Percentiles rank a stretch among this genome's conserved stretches.
Evolutionary conservation across 2,329 filamentous ascomycete species (phyloP).

Genomic region (Fusarium sp.): DNA sequence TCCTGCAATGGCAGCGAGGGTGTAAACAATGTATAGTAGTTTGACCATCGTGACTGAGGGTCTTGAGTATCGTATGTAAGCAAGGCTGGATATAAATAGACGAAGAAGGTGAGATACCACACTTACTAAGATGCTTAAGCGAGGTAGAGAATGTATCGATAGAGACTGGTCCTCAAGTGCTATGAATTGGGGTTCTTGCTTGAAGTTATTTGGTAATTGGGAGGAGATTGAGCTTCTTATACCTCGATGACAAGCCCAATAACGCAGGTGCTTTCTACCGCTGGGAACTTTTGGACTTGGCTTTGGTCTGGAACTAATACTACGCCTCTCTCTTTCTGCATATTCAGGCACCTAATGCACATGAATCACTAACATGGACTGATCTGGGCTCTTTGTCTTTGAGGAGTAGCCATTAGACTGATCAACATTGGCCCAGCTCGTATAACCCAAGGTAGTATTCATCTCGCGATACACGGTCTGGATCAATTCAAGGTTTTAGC

Average conservation of each 20-base stretch:
- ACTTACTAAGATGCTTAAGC: neutral
- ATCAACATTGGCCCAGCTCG: neutral
- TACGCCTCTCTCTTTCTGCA: neutral
- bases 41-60: neutral
- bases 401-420: neutral
- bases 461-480: neutral
- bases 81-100: rapidly evolving
- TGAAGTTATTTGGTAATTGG: neutral
- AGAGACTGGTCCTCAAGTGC: rapidly evolving
- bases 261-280: rapidly evolving
- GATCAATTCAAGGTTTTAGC: neutral
- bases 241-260: neutral
- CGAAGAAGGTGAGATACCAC: neutral
- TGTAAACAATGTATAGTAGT: neutral
- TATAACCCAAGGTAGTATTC: neutral
- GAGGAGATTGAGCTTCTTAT: neutral
- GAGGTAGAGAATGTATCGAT: neutral
- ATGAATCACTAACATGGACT: neutral
- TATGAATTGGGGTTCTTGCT: neutral
- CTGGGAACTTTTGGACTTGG: neutral
- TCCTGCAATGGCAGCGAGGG: neutral
- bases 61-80: rapidly evolving
- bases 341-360: neutral
- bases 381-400: neutral
- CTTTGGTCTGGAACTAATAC: neutral